These are phyloP conservation scores for Castanea mollissima DNA, from an alignment of 306 rosid species.

Conservation along the genomic window DNA sequence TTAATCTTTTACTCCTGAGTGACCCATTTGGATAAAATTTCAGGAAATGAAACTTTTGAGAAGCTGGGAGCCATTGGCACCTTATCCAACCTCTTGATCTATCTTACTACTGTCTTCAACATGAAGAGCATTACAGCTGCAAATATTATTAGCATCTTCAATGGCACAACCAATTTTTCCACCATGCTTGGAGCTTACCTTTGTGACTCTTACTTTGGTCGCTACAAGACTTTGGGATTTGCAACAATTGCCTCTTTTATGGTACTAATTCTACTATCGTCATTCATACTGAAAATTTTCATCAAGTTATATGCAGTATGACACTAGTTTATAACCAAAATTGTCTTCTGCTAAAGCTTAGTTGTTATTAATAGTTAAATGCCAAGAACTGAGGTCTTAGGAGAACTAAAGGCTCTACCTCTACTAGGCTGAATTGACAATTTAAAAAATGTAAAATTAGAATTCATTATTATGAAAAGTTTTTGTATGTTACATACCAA, in stretches of 20 bases:
- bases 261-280: conserved; percentile 39
- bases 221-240: conserved; percentile 64
- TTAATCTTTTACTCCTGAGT: not conserved
- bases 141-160: conserved; percentile 55
- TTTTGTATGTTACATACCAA: not conserved
- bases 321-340: not conserved
- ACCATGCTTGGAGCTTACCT: conserved; percentile 78
- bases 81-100: conserved; percentile 65
- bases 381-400: not conserved
- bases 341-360: not conserved
- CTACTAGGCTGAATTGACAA: not conserved
- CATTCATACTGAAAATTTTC: not conserved
- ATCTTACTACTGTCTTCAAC: conserved; percentile 77
- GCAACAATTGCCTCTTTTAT: conserved; percentile 56
- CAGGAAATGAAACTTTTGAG: conserved; percentile 96
- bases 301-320: not conserved
- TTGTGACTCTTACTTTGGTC: conserved; percentile 75
- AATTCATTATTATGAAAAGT: not conserved
- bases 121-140: conserved; percentile 68
- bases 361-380: not conserved
- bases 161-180: conserved; percentile 75
- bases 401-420: not conserved
- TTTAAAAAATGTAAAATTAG: not conserved
- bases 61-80: conserved; percentile 83
- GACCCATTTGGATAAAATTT: conserved; percentile 8